Evolutionary conservation across 495 filamentous ascomycete genomes (phyloP).

Genomic region (Amorphotheca resinae): DNA sequence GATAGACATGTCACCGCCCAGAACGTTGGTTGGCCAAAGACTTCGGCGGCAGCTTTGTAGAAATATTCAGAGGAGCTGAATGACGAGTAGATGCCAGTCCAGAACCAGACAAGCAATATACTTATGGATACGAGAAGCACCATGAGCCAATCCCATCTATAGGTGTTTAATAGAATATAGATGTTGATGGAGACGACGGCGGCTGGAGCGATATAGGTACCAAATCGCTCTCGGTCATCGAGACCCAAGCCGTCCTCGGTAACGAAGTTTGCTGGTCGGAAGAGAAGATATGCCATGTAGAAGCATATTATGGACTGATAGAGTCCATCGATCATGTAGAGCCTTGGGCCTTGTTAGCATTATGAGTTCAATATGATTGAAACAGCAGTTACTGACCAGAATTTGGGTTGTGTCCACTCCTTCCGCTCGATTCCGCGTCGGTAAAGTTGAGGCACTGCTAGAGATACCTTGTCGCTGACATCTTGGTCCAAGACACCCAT

Average conservation of each 20-base stretch:
- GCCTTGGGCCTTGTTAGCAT: slow-evolving; percentile 41
- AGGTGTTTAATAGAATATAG: slow-evolving; percentile 92
- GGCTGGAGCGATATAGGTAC: slow-evolving; percentile 66
- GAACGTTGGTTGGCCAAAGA: slow-evolving; percentile 70
- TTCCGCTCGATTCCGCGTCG: slow-evolving; percentile 89
- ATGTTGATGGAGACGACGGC: slow-evolving; percentile 77
- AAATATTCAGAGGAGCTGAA: slow-evolving; percentile 52
- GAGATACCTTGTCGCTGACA: slow-evolving; percentile 83
- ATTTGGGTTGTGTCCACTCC: slow-evolving; percentile 95
- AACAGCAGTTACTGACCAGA: slow-evolving; percentile 56
- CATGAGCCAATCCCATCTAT: slow-evolving; percentile 95
- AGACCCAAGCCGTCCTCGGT: slow-evolving; percentile 58
- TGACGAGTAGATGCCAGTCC: slow-evolving; percentile 86
- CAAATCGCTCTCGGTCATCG: slow-evolving; percentile 66
- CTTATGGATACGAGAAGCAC: slow-evolving; percentile 68
- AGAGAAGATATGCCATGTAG: slow-evolving; percentile 82
- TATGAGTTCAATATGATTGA: neutral
- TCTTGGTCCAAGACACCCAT: slow-evolving; percentile 98
- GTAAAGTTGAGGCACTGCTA: slow-evolving; percentile 92
- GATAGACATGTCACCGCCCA: slow-evolving; percentile 73
- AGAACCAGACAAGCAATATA: slow-evolving; percentile 82
- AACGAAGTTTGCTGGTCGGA: slow-evolving; percentile 51
- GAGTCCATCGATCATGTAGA: slow-evolving; percentile 89
- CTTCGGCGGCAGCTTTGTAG: slow-evolving; percentile 64
- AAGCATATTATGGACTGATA: slow-evolving; percentile 91